These are phyloP conservation scores for Pseudopithomyces chartarum DNA, from an alignment of 2,329 filamentous ascomycete genomes.

Conservation along the genomic window DNA sequence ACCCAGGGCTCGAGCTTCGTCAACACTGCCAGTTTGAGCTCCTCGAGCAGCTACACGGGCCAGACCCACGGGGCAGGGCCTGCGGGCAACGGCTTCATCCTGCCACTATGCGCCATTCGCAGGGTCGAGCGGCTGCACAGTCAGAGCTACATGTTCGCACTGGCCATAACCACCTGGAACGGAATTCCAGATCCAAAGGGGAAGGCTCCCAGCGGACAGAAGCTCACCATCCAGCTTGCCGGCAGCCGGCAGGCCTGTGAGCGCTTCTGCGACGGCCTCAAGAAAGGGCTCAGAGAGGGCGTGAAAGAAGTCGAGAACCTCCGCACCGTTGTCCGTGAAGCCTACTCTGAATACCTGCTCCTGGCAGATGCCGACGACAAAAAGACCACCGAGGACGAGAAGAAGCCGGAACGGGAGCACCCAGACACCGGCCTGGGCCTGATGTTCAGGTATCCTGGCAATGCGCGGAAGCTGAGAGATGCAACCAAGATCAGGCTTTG, in stretches of 20 bases:
- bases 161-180: conserved; percentile 96
- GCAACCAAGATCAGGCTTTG: conserved; percentile 96
- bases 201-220: conserved; percentile 67
- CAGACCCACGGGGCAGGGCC: conserved; percentile 93
- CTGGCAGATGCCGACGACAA: conserved; percentile 53
- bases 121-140: conserved; percentile 92
- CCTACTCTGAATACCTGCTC: conserved; percentile 74
- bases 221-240: conserved; percentile 88
- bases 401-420: conserved; percentile 58
- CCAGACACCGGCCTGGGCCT: conserved; percentile 95
- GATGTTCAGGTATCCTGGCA: conserved; percentile 92
- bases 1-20: conserved; percentile 89
- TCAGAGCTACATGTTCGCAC: conserved; percentile 87
- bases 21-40: conserved; percentile 75
- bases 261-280: conserved; percentile 93
- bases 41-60: conserved; percentile 84
- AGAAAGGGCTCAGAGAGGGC: conserved; percentile 82
- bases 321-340: conserved; percentile 77
- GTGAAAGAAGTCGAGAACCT: conserved; percentile 88
- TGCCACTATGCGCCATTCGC: conserved; percentile 88
- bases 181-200: conserved; percentile 53
- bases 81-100: conserved; percentile 92
- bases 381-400: conserved; percentile 39
- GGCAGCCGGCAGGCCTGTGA: conserved; percentile 89
- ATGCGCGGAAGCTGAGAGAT: conserved; percentile 90